These are phyloP conservation scores for Casuarina equisetifolia DNA, from an alignment of 306 rosid genomes.

Conservation along the genomic window DNA sequence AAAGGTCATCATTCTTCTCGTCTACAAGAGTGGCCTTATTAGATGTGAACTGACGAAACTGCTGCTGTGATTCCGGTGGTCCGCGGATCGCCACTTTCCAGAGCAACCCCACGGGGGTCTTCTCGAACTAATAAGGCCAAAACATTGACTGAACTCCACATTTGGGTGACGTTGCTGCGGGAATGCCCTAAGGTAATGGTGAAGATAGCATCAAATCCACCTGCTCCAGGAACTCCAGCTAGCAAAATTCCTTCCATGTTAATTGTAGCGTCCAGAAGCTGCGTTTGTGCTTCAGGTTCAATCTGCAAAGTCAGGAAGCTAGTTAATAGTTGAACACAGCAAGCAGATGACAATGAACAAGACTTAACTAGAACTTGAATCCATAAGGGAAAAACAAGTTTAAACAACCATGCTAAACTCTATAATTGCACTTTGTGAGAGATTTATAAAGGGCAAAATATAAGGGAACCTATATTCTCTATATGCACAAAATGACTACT, in stretches of 20 bases:
- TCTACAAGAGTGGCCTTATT: constrained; percentile 27
- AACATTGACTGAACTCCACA: constrained; percentile 61
- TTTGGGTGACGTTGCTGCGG: constrained; percentile 49
- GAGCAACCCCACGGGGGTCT: constrained; percentile 84
- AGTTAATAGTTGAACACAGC: constrained; percentile 6
- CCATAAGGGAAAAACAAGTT: constrained; percentile 10
- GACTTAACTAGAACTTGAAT: not conserved
- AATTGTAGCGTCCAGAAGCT: constrained; percentile 78
- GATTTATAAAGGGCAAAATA: constrained; percentile 13
- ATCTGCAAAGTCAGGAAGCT: constrained; percentile 50
- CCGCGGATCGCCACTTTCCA: constrained; percentile 79
- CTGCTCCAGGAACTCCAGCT: constrained; percentile 99
- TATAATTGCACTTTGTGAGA: constrained; percentile 8
- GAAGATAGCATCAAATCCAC: constrained; percentile 94
- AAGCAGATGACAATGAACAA: constrained; percentile 1
- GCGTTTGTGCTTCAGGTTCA: constrained; percentile 92
- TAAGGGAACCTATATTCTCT: not conserved
- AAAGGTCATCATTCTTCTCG: not conserved
- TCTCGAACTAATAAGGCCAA: constrained; percentile 91
- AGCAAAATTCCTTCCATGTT: constrained; percentile 89
- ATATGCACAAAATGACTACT: not conserved
- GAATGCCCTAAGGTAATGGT: constrained; percentile 81
- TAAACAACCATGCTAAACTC: constrained; percentile 16
- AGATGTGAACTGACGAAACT: constrained; percentile 63
- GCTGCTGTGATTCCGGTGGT: constrained; percentile 70